Conservation (phyloP, 2,329 filamentous ascomycete species). For the Stemphylium lycopersici region DNA sequence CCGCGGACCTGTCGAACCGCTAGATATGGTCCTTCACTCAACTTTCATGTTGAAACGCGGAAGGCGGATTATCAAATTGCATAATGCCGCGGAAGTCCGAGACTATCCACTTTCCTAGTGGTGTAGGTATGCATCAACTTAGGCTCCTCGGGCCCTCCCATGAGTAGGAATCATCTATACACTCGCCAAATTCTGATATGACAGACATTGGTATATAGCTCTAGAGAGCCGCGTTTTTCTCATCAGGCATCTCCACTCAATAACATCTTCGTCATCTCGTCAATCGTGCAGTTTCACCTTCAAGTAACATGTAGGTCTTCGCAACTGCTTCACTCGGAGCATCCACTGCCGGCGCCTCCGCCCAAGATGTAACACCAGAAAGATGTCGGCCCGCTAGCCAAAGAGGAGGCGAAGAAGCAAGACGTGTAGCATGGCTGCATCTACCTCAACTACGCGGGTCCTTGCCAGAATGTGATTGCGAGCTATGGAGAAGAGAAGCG, state of each 20-base stretch:
- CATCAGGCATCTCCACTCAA: slow-evolving; percentile 24
- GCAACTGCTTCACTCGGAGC: slow-evolving; percentile 6
- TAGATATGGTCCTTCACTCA: background rate
- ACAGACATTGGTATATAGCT: background rate
- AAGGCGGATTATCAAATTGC: background rate
- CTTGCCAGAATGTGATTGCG: slow-evolving; percentile 51
- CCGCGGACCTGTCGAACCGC: background rate
- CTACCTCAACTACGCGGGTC: slow-evolving; percentile 56
- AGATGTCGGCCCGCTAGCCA: slow-evolving; percentile 21
- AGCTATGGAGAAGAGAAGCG: slow-evolving; percentile 51
- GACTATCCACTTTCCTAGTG: background rate
- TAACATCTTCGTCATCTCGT: background rate
- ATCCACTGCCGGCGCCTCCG: slow-evolving; percentile 9
- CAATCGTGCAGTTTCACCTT: background rate
- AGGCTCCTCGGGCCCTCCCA: too few relatives aligned
- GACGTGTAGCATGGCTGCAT: slow-evolving; percentile 21
- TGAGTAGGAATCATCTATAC: too few relatives aligned
- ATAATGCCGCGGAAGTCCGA: background rate
- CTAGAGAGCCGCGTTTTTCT: background rate
- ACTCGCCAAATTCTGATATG: too few relatives aligned
- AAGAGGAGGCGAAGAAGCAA: slow-evolving; percentile 22
- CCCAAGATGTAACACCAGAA: slow-evolving; percentile 13
- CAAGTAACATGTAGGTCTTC: slow-evolving; percentile 12
- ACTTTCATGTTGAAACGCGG: background rate
- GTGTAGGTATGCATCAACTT: too few relatives aligned